Conservation (phyloP, 495 filamentous ascomycete species). For the Apiosordaria backusii region DNA sequence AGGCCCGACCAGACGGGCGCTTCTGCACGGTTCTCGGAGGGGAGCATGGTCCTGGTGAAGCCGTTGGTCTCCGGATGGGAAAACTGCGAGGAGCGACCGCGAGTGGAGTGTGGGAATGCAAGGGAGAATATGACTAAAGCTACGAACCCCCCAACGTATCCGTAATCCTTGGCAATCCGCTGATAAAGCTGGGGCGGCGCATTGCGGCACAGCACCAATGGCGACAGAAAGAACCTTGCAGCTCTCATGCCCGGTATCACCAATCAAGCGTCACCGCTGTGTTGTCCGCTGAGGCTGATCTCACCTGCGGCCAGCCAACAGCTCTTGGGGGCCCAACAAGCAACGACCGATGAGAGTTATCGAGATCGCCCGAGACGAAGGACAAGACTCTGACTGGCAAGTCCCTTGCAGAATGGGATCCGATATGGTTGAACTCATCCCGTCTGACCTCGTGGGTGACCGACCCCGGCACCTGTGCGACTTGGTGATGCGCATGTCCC, state of each 20-base stretch:
- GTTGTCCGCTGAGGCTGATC: conserved; percentile 3
- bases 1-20: conserved; percentile 21
- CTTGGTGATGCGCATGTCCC: not conserved
- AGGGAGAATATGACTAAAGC: conserved; percentile 16
- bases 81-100: not conserved
- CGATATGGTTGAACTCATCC: no score
- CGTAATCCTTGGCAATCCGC: conserved; percentile 16
- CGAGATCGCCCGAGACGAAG: no score
- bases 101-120: conserved; percentile 13
- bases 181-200: conserved; percentile 9
- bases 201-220: conserved; percentile 15
- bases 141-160: conserved; percentile 9
- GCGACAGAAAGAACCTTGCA: conserved; percentile 24
- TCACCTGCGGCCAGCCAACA: not conserved
- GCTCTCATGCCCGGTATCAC: conserved; percentile 1
- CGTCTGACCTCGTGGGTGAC: no score
- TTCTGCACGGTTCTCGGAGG: conserved; percentile 35
- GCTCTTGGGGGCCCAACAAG: not conserved
- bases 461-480: not conserved
- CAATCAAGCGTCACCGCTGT: not conserved
- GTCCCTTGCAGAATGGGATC: not conserved
- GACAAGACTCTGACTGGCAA: no score
- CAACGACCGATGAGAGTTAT: not conserved
- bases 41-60: conserved; percentile 23
- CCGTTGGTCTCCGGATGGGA: conserved; percentile 1